These are phyloP conservation scores for Cyberlindnera mrakii DNA, from an alignment of 805 yeast genomes.

Conservation along the genomic window DNA sequence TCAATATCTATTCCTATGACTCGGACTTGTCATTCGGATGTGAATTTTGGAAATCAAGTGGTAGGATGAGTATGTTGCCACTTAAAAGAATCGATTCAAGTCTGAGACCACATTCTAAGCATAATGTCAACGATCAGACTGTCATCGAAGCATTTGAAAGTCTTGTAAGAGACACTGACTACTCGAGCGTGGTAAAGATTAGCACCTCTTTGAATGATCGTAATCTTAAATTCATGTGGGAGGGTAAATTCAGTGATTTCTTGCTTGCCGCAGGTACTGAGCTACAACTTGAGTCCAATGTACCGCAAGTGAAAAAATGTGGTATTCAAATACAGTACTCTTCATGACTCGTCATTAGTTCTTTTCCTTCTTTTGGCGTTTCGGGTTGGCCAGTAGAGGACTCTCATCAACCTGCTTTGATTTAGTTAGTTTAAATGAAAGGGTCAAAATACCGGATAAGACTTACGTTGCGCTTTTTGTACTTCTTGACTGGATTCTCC, in stretches of 20 bases:
- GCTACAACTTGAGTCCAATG: slow-evolving; percentile 36
- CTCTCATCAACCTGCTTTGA: slow-evolving; percentile 8
- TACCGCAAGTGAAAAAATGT: slow-evolving; percentile 43
- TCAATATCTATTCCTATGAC: slow-evolving; percentile 85
- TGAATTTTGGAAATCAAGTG: slow-evolving; percentile 62
- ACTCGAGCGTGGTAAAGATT: slow-evolving; percentile 66
- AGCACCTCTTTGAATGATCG: slow-evolving; percentile 64
- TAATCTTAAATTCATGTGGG: slow-evolving; percentile 71
- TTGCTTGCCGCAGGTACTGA: slow-evolving; percentile 69
- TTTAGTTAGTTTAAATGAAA: slow-evolving; percentile 1
- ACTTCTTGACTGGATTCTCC: slow-evolving; percentile 39
- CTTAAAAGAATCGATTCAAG: slow-evolving; percentile 20
- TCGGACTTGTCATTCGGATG: slow-evolving; percentile 83
- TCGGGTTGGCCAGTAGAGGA: slow-evolving; percentile 9
- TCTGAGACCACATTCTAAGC: slow-evolving; percentile 26
- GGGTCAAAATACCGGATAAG: not conserved
- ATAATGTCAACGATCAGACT: slow-evolving; percentile 29
- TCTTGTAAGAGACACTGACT: slow-evolving; percentile 45
- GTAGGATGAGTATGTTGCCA: slow-evolving; percentile 1
- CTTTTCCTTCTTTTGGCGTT: slow-evolving; percentile 10
- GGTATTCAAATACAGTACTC: slow-evolving; percentile 63
- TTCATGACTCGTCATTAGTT: slow-evolving; percentile 27
- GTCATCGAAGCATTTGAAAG: slow-evolving; percentile 46
- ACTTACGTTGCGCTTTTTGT: slow-evolving; percentile 23
- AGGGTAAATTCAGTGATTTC: slow-evolving; percentile 78